A percentile compares a stretch with the other conserved stretches of the same genome.
Conservation (phyloP, 2,329 filamentous ascomycete species). For the Ophiosphaerella narmari region DNA sequence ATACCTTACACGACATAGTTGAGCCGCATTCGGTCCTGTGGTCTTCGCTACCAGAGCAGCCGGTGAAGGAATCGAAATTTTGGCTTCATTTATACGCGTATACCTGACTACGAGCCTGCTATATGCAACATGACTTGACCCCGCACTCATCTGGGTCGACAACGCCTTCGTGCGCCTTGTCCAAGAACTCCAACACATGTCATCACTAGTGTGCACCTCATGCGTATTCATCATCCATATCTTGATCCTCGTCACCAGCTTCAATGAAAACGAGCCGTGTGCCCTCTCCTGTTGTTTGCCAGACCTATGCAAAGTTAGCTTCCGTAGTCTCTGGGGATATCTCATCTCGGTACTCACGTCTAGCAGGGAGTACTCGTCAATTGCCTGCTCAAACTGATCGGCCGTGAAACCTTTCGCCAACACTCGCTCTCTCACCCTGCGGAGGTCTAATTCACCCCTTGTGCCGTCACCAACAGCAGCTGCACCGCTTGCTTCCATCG, state of each 20-base stretch:
- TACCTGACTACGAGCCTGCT: not conserved
- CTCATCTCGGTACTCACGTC: slow-evolving; percentile 69
- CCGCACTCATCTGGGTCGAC: slow-evolving; percentile 12
- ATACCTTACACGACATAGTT: too few relatives aligned
- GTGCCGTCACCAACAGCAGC: slow-evolving; percentile 75
- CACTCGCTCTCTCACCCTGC: slow-evolving; percentile 86
- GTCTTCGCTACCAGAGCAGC: too few relatives aligned
- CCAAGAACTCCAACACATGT: slow-evolving; percentile 17
- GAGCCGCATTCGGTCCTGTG: too few relatives aligned
- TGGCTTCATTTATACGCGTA: not conserved
- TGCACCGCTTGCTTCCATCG: slow-evolving; percentile 82
- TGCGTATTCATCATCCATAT: slow-evolving; percentile 47
- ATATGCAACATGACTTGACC: slow-evolving; percentile 2
- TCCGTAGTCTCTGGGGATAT: not conserved
- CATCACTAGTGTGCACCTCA: slow-evolving; percentile 17
- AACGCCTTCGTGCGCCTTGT: slow-evolving; percentile 35
- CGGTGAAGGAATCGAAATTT: too few relatives aligned
- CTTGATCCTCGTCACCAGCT: slow-evolving; percentile 53
- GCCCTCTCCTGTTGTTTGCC: slow-evolving; percentile 60
- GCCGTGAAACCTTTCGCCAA: slow-evolving; percentile 96
- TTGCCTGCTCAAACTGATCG: slow-evolving; percentile 82
- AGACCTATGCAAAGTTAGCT: slow-evolving; percentile 52
- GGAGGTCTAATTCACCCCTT: slow-evolving; percentile 78
- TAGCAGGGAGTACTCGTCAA: slow-evolving; percentile 86
- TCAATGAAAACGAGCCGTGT: slow-evolving; percentile 61